Conservation (phyloP, 1,284 basidiomycete species). For the Puccinia sorghi region DNA sequence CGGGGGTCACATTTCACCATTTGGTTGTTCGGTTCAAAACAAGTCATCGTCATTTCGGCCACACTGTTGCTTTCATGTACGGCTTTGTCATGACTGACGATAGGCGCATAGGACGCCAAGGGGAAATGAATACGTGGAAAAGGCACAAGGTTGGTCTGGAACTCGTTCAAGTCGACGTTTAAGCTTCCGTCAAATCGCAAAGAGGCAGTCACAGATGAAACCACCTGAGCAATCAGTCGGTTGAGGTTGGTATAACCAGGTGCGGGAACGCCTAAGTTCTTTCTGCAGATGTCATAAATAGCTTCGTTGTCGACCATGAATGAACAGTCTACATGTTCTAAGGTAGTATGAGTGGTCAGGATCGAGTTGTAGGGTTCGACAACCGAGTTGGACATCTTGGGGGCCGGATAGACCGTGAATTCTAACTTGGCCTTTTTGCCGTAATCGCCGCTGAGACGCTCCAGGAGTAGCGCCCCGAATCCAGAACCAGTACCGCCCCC, state of each 20-base stretch:
- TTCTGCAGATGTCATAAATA: constrained; percentile 99
- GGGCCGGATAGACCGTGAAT: constrained; percentile 98
- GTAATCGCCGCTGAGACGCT: constrained; percentile 94
- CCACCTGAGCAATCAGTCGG: constrained; percentile 87
- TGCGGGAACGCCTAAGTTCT: constrained; percentile 79
- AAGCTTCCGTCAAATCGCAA: constrained; percentile 96
- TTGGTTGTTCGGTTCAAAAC: constrained; percentile 96
- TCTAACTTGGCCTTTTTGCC: constrained; percentile 99
- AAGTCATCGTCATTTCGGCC: constrained; percentile 95
- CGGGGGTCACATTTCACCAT: constrained; percentile 68
- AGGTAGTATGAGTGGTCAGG: constrained; percentile 95
- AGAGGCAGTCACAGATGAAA: constrained; percentile 97
- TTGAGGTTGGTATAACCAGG: constrained; percentile 95
- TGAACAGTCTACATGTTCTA: constrained; percentile 98
- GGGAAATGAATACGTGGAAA: constrained; percentile 92
- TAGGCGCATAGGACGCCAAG: constrained; percentile 90
- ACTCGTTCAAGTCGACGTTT: constrained; percentile 97
- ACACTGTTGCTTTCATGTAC: constrained; percentile 97
- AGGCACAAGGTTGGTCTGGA: constrained; percentile 94
- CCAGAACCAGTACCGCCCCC: constrained; percentile 99
- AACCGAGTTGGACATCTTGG: constrained; percentile 89
- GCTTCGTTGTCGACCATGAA: constrained; percentile 95
- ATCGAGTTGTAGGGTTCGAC: constrained; percentile 99
- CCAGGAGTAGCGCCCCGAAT: constrained; percentile 94
- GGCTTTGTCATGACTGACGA: constrained; percentile 77